These are phyloP conservation scores for Lagenidium giganteum DNA, from an alignment of 352 stramenopile species.

Conservation along the genomic window DNA sequence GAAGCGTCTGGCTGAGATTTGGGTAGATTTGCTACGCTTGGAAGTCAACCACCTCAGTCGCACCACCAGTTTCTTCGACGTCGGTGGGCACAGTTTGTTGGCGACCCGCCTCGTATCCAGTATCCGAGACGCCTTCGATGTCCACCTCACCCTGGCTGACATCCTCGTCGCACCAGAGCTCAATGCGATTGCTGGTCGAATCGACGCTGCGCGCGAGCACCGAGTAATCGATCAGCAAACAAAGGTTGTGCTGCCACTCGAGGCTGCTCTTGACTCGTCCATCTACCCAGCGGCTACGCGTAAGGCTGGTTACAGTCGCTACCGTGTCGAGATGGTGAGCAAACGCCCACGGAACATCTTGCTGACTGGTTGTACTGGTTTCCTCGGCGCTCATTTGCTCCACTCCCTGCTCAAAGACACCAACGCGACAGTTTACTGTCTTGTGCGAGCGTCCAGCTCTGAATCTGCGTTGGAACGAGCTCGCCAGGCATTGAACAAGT, in stretches of 20 bases:
- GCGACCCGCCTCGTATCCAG: conserved; percentile 68
- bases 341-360: conserved; percentile 76
- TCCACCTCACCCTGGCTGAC: conserved; percentile 72
- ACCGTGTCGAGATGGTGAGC: conserved; percentile 70
- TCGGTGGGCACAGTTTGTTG: conserved; percentile 75
- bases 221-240: conserved; percentile 12
- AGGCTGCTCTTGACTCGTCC: conserved; percentile 56
- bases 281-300: conserved; percentile 71
- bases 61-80: conserved; percentile 72
- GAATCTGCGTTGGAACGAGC: conserved; percentile 48
- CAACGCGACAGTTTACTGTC: conserved; percentile 72
- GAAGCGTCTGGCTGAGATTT: conserved; percentile 49
- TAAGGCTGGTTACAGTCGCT: conserved; percentile 74
- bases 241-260: conserved; percentile 55
- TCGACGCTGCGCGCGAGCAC: conserved; percentile 31
- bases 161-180: conserved; percentile 59
- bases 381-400: conserved; percentile 84
- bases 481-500: conserved; percentile 47
- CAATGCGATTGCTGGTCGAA: conserved; percentile 41
- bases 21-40: conserved; percentile 62
- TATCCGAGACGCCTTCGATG: conserved; percentile 55
- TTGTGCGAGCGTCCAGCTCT: conserved; percentile 63
- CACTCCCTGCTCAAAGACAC: conserved; percentile 71
- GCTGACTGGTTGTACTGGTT: conserved; percentile 89
- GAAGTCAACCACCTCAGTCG: conserved; percentile 52